Evolutionary conservation across 2,329 filamentous ascomycete species (phyloP).

Genomic region (Akanthomyces dipterigenus): DNA sequence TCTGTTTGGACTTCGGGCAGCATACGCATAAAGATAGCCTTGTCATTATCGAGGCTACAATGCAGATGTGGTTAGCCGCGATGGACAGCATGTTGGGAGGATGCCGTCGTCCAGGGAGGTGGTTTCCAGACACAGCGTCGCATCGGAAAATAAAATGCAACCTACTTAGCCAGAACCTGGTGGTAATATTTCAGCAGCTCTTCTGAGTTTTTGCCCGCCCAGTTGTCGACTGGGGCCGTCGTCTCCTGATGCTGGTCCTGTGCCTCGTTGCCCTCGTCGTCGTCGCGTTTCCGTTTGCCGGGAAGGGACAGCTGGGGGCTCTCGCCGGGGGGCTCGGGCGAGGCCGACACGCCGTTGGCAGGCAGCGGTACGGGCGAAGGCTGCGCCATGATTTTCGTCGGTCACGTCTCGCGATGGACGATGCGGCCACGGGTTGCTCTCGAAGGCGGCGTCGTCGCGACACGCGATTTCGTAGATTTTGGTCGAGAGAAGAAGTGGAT

Average conservation of each 20-base stretch:
- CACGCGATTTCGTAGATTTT: constrained; percentile 28
- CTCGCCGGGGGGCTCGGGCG: constrained; percentile 23
- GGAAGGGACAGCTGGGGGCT: constrained; percentile 28
- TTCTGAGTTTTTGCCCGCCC: constrained; percentile 24
- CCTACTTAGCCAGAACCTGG: constrained; percentile 33
- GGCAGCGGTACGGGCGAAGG: constrained; percentile 23
- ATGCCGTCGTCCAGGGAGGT: not conserved
- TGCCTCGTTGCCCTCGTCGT: constrained; percentile 29
- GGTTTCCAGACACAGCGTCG: not conserved
- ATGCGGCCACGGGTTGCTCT: not conserved
- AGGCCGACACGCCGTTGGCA: constrained; percentile 33
- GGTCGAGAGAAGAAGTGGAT: constrained; percentile 16
- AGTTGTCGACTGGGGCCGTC: constrained; percentile 17
- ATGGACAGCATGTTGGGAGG: not conserved
- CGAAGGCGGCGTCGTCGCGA: constrained; percentile 24
- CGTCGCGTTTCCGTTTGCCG: constrained; percentile 55
- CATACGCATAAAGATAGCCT: constrained; percentile 49
- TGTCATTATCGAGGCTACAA: constrained; percentile 46
- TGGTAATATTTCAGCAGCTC: constrained; percentile 33
- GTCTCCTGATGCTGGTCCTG: constrained; percentile 21
- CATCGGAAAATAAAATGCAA: constrained; percentile 9
- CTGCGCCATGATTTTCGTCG: constrained; percentile 33
- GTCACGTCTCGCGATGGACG: constrained; percentile 16
- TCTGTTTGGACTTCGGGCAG: constrained; percentile 37
- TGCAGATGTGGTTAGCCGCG: constrained; percentile 23